These are phyloP conservation scores for Orychophragmus violaceus DNA, from an alignment of 345 rosid genomes.

Conservation along the genomic window DNA sequence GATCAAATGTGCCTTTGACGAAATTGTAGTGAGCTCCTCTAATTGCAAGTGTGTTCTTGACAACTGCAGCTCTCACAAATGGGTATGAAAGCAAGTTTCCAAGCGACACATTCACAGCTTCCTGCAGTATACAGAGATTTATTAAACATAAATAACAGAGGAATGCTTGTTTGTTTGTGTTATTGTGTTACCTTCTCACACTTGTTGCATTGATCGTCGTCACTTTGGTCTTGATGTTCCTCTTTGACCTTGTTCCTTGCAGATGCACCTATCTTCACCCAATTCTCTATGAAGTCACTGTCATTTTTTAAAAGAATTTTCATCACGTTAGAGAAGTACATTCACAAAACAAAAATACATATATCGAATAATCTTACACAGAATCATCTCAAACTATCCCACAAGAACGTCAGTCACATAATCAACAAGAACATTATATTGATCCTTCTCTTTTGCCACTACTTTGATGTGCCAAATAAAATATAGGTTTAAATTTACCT, in stretches of 20 bases:
- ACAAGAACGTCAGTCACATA: not conserved
- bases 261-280: slow-evolving; percentile 66
- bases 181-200: slow-evolving; percentile 67
- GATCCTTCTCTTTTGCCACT: not conserved
- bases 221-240: slow-evolving; percentile 28
- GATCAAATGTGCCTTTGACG: slow-evolving; percentile 55
- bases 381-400: not conserved
- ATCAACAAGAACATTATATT: not conserved
- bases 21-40: slow-evolving; percentile 79
- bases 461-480: not conserved
- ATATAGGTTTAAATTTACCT: not conserved
- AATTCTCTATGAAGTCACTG: slow-evolving; percentile 93
- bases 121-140: slow-evolving; percentile 29
- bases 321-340: not conserved
- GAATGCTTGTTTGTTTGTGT: not conserved
- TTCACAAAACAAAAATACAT: not conserved
- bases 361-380: too few species aligned
- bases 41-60: slow-evolving; percentile 40
- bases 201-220: slow-evolving; percentile 42
- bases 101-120: slow-evolving; percentile 77
- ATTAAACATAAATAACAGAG: not conserved
- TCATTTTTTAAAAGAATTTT: not conserved
- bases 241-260: slow-evolving; percentile 64
- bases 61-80: slow-evolving; percentile 60
- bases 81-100: slow-evolving; percentile 74